Evolutionary conservation across 345 rosid genomes (phyloP), one percentile per base, ranked within the genome.

Genomic region (Pistacia atlantica): DNA sequence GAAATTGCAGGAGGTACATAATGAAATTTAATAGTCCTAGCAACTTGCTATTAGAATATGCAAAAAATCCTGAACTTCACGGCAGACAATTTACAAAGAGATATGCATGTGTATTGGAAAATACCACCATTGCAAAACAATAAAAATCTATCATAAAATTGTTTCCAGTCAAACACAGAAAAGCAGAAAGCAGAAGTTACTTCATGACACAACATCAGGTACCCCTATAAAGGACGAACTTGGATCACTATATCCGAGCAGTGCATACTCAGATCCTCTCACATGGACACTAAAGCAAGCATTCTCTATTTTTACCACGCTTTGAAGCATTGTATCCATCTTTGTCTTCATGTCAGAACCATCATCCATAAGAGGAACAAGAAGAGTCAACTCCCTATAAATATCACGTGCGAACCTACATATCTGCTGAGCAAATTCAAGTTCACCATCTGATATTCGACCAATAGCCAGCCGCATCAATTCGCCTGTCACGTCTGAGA

Each of bases 401-500:
- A 96, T 90, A 74, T 92, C 95, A 66, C 98, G 85, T 17, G 85
- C 92, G 79, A 96, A 92, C 79, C 72, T 77, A 69, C 99, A 92
- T 70, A 93, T 93, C 80, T 87, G 82, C 87, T 91, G 81, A 5
- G 97, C 93, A 65, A 75, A 96, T 73, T 93, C 97, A 56, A 91
- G 83, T 79, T 96, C 97, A 67, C 93, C 95, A 72, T 96, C 97
- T 67, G 98, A 96, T 84, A 96, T 87, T 63, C 92, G 84, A 71
- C 97, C 95, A 52, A 96, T 92, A 10, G 99, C 99, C 90, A 96
- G 78, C 61, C 98, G 75, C 99, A 96, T 96, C 79, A 96, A 84
- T 82, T 96, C 99, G 80, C 99, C 99, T 38, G 99, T 96, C 87
- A 93, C 79, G 82, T 96, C 99, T 22, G 99, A 98, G 84, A 96